Percentiles rank a stretch among this genome's conserved stretches.
Conservation (phyloP, 371 early-diverging fungal genomes). For the Coemansia sp. region DNA sequence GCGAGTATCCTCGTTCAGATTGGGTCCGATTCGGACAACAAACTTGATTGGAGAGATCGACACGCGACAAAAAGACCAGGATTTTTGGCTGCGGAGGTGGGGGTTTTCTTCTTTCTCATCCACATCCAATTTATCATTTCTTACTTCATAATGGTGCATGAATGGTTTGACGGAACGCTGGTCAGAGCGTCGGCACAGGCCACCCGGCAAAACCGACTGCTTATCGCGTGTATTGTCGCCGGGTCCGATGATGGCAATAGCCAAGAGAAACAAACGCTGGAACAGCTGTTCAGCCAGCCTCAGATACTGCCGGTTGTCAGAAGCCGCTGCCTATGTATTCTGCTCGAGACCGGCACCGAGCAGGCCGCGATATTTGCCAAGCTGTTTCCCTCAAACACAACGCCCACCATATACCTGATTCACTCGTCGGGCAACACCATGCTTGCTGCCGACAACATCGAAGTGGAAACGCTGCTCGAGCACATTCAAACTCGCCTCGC, state of each 20-base stretch:
- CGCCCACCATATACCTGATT: background rate
- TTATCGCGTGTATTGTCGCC: background rate
- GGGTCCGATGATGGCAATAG: background rate
- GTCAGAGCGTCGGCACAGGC: background rate
- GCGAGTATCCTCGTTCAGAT: too few relatives aligned
- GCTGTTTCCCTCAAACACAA: background rate
- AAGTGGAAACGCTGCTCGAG: background rate
- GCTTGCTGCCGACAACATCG: background rate
- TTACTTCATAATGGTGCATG: background rate
- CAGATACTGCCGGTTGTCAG: background rate
- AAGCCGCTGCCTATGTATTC: background rate
- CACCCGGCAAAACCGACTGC: background rate
- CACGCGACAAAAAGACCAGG: background rate
- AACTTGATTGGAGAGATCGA: too few relatives aligned
- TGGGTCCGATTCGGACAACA: too few relatives aligned
- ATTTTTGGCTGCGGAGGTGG: background rate
- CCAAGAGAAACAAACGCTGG: background rate
- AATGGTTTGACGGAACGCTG: background rate
- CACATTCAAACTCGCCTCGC: background rate
- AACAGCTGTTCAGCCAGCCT: background rate
- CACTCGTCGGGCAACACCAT: background rate
- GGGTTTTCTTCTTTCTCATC: background rate
- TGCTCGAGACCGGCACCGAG: background rate
- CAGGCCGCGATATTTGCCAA: background rate
- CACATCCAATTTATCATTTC: background rate